phyloP scores from a whole-genome alignment of 2,329 filamentous ascomycete species.

The Trichophaea hybrida region DNA sequence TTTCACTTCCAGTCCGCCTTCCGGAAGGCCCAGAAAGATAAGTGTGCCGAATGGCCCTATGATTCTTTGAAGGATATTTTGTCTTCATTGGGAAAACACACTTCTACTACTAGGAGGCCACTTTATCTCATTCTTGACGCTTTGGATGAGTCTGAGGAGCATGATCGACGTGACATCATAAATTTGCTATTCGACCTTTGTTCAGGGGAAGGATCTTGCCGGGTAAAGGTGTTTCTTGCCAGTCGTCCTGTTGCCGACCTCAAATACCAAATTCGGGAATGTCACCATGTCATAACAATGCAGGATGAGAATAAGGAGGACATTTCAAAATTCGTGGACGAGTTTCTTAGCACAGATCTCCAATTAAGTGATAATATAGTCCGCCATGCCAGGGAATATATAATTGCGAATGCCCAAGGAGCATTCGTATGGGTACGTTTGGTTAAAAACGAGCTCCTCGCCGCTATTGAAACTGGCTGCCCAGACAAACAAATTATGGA shows the following conservation, averaged over 20 bases:
- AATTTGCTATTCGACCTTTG: neutral
- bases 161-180: neutral
- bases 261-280: neutral
- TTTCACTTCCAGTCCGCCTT: neutral
- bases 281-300: neutral
- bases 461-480: neutral
- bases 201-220: neutral
- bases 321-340: neutral
- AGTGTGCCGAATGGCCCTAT: neutral
- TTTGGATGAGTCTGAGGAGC: neutral
- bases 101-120: neutral
- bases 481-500: neutral
- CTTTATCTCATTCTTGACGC: constrained; percentile 1
- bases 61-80: neutral
- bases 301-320: neutral
- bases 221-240: neutral
- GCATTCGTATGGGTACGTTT: constrained; percentile 3
- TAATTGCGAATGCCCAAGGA: neutral
- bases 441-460: neutral
- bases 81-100: neutral
- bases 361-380: neutral
- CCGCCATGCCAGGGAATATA: neutral
- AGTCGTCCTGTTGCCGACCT: neutral
- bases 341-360: neutral
- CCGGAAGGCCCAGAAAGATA: neutral